A percentile compares a stretch with the other conserved stretches of the same genome.
phyloP scores from a whole-genome alignment of 805 yeast species.

The Ogataea zsoltii region DNA sequence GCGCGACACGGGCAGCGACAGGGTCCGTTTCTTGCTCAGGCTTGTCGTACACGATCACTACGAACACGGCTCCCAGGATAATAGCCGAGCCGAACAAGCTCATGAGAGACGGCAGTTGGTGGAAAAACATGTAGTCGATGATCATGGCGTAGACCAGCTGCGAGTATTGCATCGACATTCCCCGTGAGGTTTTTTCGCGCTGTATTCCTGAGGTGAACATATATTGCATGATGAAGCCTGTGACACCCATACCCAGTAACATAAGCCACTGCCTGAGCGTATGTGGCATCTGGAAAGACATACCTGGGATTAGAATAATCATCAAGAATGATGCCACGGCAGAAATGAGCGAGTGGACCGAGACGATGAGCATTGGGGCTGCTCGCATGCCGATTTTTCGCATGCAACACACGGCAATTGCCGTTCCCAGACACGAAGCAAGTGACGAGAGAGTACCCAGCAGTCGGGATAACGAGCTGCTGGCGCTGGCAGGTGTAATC shows the following conservation, averaged over 20 bases:
- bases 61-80: slow-evolving; percentile 61
- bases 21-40: slow-evolving; percentile 25
- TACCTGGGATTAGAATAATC: slow-evolving; percentile 55
- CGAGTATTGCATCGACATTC: slow-evolving; percentile 72
- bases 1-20: background rate
- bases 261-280: slow-evolving; percentile 66
- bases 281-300: slow-evolving; percentile 61
- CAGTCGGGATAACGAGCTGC: slow-evolving; percentile 53
- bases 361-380: slow-evolving; percentile 78
- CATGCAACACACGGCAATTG: slow-evolving; percentile 66
- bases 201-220: slow-evolving; percentile 80
- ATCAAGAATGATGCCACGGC: slow-evolving; percentile 54
- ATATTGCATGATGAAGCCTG: slow-evolving; percentile 84
- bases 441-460: slow-evolving; percentile 65
- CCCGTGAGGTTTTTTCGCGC: slow-evolving; percentile 74
- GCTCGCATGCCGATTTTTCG: slow-evolving; percentile 76
- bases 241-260: slow-evolving; percentile 60
- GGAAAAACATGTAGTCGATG: slow-evolving; percentile 73
- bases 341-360: slow-evolving; percentile 68
- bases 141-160: slow-evolving; percentile 76
- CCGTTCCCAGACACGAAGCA: slow-evolving; percentile 68
- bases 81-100: slow-evolving; percentile 69
- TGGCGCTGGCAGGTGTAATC: slow-evolving; percentile 39
- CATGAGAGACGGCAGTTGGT: slow-evolving; percentile 68
- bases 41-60: slow-evolving; percentile 55